These are phyloP conservation scores for Panicum virgatum DNA, from an alignment of 202 grass and related monocot genomes.

Conservation along the genomic window DNA sequence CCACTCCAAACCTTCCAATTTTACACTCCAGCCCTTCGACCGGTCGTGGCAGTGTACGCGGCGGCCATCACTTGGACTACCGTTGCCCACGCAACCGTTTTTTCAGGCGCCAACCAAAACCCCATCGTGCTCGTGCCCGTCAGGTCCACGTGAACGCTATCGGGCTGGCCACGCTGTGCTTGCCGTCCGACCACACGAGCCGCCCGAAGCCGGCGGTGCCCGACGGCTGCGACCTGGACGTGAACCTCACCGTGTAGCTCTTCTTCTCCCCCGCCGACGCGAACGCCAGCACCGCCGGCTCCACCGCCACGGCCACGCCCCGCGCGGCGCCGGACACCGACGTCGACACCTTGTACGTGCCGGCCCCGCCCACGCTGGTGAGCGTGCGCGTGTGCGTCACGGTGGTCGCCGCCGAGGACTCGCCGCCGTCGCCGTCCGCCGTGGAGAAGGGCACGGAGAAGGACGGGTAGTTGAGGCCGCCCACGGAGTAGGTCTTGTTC, in stretches of 20 bases:
- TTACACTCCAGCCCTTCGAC: slow-evolving; percentile 21
- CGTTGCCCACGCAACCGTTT: not conserved
- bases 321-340: slow-evolving; percentile 4
- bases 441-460: slow-evolving; percentile 66
- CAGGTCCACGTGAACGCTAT: slow-evolving; percentile 80
- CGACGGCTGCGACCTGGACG: slow-evolving; percentile 62
- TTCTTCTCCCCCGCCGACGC: slow-evolving; percentile 60
- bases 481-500: slow-evolving; percentile 53
- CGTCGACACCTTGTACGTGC: slow-evolving; percentile 67
- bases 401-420: not conserved
- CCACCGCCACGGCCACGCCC: slow-evolving; percentile 55
- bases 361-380: slow-evolving; percentile 67
- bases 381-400: slow-evolving; percentile 76
- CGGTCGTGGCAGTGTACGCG: not conserved
- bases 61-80: slow-evolving; percentile 14
- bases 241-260: slow-evolving; percentile 85
- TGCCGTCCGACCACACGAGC: slow-evolving; percentile 83
- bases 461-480: slow-evolving; percentile 86
- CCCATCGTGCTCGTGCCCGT: not conserved
- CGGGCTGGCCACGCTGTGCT: slow-evolving; percentile 76
- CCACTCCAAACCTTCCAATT: not conserved
- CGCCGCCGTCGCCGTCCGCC: slow-evolving; percentile 37
- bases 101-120: not conserved
- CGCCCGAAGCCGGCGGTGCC: slow-evolving; percentile 60
- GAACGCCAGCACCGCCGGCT: slow-evolving; percentile 68